Base-by-base conservation (phyloP, 768 basidiomycete genomes). In the Suillus americanus region DNA sequence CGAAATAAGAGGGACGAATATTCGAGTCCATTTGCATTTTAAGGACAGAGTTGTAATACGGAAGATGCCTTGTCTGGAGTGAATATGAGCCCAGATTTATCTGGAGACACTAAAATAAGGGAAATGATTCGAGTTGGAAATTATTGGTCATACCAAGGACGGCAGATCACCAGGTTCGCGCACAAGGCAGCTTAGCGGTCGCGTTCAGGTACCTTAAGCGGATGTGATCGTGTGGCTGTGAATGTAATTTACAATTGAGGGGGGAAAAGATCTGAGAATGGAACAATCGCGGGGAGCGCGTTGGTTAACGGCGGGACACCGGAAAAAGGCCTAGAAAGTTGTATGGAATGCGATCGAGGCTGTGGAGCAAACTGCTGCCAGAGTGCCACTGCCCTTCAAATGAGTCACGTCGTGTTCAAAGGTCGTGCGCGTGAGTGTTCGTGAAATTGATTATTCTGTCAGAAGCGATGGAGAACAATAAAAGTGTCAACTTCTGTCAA, bases 171-270 rank as follows among this genome's bases (percentile, higher is more conserved):
- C 68, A 68, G 69, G 53, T 54, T 69, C 63, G 71, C 75, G 70
- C 68, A 73, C 75, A 71, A 71, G 71, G 65, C 65, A 71, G 38
- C 13, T 40, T 40, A 70, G 55, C 55, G 59, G 69, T 72, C 61
- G 71, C 69, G 63, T 68, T 67, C 72, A 75, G 74, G 72, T 72
- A 74, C 71, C 48, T 50, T 50, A 60, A 65, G 68, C 64, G 73
- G 66, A 59, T 61, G 67, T 69, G 74, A 76, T 76, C 75, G 74
- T 61, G 74, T 75, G 75, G 74, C 74, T 74, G 73, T 76, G 71
- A 64, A 57, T 50, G 65, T 65, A 75, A 74, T 75, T 75, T 59
- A 72, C 56, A 74, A 75, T 66, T 68, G 46, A 62, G 61, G 62
- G 53, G 55, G 62, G 12, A 33, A 56, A 66, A 59, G 62, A 67